Conservation (phyloP, 805 yeast species). For the Schwanniomyces vanrijiae region DNA sequence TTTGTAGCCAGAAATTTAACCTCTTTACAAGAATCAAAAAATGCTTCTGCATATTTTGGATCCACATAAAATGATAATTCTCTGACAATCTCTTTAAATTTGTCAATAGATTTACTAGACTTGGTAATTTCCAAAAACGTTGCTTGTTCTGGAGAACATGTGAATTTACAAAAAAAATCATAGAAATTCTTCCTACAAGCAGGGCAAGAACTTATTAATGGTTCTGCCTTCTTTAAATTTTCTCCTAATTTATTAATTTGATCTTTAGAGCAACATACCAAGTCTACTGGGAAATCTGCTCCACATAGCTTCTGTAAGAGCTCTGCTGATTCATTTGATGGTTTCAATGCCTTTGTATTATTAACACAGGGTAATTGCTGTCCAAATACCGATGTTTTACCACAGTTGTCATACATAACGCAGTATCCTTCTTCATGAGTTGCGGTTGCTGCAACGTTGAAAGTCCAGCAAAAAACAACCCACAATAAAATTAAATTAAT, state of each 20-base stretch:
- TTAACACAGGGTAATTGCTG: conserved; percentile 76
- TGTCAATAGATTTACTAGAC: conserved; percentile 47
- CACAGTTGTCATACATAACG: conserved; percentile 67
- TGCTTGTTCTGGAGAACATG: conserved; percentile 86
- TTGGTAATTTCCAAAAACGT: conserved; percentile 66
- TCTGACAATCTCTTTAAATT: conserved; percentile 61
- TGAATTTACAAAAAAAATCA: conserved; percentile 81
- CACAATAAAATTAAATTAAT: background rate
- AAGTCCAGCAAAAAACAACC: background rate
- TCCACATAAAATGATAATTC: conserved; percentile 68
- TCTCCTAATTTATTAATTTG: conserved; percentile 59
- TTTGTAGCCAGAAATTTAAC: conserved; percentile 93
- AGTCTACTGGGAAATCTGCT: conserved; percentile 51
- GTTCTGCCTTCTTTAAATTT: conserved; percentile 46
- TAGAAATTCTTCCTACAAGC: conserved; percentile 88
- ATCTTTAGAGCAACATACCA: conserved; percentile 68
- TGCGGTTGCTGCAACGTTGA: background rate
- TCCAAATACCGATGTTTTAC: conserved; percentile 79
- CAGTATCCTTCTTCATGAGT: conserved; percentile 47
- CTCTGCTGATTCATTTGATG: conserved; percentile 44
- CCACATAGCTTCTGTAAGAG: conserved; percentile 70
- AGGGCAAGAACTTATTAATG: conserved; percentile 60
- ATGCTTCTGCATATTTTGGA: conserved; percentile 55
- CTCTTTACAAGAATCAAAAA: conserved; percentile 83
- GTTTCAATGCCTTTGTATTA: conserved; percentile 47